Base-by-base conservation (phyloP, 1,284 basidiomycete species). In the Ceratobasidium sp. region DNA sequence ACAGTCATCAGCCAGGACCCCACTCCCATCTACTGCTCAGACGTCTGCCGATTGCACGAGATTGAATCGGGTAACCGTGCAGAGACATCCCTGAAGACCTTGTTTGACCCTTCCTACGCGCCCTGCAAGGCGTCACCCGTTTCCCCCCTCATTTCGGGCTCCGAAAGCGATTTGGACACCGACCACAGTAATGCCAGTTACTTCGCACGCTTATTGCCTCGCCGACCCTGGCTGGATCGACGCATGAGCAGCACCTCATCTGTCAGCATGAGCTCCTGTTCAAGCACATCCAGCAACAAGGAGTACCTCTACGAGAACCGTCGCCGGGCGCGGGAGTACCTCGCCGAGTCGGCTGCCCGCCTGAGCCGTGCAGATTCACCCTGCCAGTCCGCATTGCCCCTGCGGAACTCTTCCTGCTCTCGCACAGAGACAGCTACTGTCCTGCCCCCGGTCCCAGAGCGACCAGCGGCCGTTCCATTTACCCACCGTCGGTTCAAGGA, bases 1-100 rank as follows among this genome's bases (percentile, higher is more conserved):
- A 90, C 89, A 4, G 85, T 93, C 83, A 93, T 94, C 84, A 91
- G 93, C 85, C 91, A 91, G 82, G 86, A 86, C 0, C 92, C 91
- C 15, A 89, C 88, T 0, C 91, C 92, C 32, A 87, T 94, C 78
- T 94, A 94, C 84, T 94, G 92, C 84, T 93, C 92, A 1, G 91
- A 93, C 79, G 88, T 90, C 81, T 94, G 92, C 82, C 87, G 88
- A 77, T 83, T 49, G 59, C 71, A 74, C 51, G 71, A 74, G 22
- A 61, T 74, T 51, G 71, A 74, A 51, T 65, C 46, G 19, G 71
- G 71, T n/a, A 74, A 74, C 22, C 71, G 71, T 13, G 71, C 71
- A 15, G 71, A 74, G 51, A 74, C 71, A 11, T 74, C 71, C 49
- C 71, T 74, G 17, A 74, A 74, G 61, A 74, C 71, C 1, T 43